Conservation (phyloP, 164 flowering plant genomes). For the Piper longum region DNA sequence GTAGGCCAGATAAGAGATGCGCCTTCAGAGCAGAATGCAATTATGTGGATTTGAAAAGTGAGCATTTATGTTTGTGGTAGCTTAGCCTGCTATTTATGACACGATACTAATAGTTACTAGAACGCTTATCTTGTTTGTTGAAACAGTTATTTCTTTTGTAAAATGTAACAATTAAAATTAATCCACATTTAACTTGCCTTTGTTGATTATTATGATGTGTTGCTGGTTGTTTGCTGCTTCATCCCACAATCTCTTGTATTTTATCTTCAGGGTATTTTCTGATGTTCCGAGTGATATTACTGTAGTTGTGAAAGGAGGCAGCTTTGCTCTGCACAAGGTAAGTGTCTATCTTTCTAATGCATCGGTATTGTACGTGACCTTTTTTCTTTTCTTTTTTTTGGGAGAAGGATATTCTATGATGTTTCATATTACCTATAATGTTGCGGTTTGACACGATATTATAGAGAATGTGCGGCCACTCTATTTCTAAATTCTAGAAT, state of each 20-base stretch:
- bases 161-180: neutral
- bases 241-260: slow-evolving; percentile 2
- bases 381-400: too few relatives aligned
- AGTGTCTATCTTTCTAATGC: slow-evolving; percentile 3
- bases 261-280: slow-evolving; percentile 45
- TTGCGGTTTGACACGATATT: too few relatives aligned
- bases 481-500: neutral
- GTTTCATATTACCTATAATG: neutral
- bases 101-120: neutral
- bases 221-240: neutral
- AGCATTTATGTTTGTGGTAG: neutral
- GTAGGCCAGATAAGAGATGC: neutral
- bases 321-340: slow-evolving; percentile 68
- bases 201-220: neutral
- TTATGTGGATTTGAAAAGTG: neutral
- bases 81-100: neutral
- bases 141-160: neutral
- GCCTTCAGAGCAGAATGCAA: neutral
- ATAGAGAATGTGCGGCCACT: neutral
- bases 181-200: neutral
- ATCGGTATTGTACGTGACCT: neutral
- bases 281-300: slow-evolving; percentile 83
- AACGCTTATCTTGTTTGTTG: too few relatives aligned
- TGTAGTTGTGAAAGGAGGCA: slow-evolving; percentile 48
- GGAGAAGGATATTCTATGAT: neutral